These are phyloP conservation scores for Chenopodium album DNA, from an alignment of 148 eudicot genomes.

Conservation along the genomic window DNA sequence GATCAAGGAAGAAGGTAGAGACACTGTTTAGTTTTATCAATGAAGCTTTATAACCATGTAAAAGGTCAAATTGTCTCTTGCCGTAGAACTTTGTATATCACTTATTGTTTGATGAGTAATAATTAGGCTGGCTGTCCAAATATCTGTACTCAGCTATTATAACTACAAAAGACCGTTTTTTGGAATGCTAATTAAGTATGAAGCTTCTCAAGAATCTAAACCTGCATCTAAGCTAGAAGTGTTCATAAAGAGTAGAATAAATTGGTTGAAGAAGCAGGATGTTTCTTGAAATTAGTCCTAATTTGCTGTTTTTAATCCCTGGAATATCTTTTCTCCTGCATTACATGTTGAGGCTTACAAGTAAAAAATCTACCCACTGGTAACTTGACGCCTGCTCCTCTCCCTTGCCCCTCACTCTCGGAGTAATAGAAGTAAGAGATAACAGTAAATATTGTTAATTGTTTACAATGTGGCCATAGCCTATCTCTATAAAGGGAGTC, in stretches of 20 bases:
- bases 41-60: neutral
- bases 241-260: neutral
- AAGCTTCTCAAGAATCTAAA: neutral
- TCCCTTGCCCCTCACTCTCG: neutral
- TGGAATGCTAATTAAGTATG: neutral
- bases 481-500: neutral
- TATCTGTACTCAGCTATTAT: neutral
- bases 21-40: neutral
- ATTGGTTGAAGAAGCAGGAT: neutral
- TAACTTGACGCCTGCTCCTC: neutral
- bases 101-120: neutral
- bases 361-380: neutral
- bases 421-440: neutral
- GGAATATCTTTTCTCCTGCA: neutral
- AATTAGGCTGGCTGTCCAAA: neutral
- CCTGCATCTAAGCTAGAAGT: neutral
- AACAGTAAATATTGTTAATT: neutral
- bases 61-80: neutral
- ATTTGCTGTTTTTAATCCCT: neutral
- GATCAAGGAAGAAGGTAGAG: neutral
- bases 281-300: neutral
- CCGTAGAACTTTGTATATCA: neutral
- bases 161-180: neutral
- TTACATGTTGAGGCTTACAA: conserved; percentile 1
- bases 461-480: neutral